Percentiles rank a stretch among this genome's conserved stretches.
Evolutionary conservation across 495 filamentous ascomycete species (phyloP).

Genomic region (Thozetella sp.): DNA sequence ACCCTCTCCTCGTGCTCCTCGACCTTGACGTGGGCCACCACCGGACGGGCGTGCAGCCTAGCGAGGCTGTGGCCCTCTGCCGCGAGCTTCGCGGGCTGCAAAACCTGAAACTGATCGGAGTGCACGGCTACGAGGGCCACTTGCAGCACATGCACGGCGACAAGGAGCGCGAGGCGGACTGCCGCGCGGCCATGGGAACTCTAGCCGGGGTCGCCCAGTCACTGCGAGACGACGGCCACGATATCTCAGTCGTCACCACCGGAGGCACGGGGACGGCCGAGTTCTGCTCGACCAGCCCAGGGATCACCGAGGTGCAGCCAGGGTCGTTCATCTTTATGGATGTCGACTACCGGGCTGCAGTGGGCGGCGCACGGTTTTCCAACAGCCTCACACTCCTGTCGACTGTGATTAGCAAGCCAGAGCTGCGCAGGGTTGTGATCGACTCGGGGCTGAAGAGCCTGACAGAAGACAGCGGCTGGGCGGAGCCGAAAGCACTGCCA

Average conservation of each 20-base stretch:
- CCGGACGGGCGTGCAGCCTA: slow-evolving; percentile 26
- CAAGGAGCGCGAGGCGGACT: slow-evolving; percentile 18
- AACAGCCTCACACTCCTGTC: slow-evolving; percentile 23
- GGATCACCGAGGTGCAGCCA: slow-evolving; percentile 33
- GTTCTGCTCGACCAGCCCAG: slow-evolving; percentile 27
- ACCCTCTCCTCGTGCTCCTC: slow-evolving; percentile 20
- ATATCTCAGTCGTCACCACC: slow-evolving; percentile 29
- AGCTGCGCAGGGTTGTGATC: slow-evolving; percentile 3
- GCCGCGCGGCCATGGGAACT: slow-evolving; percentile 26
- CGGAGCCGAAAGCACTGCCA: slow-evolving; percentile 4
- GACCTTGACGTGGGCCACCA: slow-evolving; percentile 32
- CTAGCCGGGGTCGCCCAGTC: slow-evolving; percentile 22
- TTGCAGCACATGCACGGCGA: slow-evolving; percentile 29
- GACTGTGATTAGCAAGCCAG: slow-evolving; percentile 11
- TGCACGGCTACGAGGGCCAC: slow-evolving; percentile 30
- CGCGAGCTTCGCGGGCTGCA: slow-evolving; percentile 3
- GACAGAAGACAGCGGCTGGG: slow-evolving; percentile 12
- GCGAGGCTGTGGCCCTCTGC: slow-evolving; percentile 9
- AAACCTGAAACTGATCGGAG: slow-evolving; percentile 8
- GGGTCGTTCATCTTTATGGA: slow-evolving; percentile 40
- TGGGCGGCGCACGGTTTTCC: slow-evolving; percentile 18
- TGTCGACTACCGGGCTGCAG: slow-evolving; percentile 30
- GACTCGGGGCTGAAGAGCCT: slow-evolving; percentile 13
- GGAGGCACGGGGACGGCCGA: slow-evolving; percentile 36
- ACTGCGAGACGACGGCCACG: slow-evolving; percentile 21